Conservation (phyloP, 345 rosid species). For the Cardamine occulta region DNA sequence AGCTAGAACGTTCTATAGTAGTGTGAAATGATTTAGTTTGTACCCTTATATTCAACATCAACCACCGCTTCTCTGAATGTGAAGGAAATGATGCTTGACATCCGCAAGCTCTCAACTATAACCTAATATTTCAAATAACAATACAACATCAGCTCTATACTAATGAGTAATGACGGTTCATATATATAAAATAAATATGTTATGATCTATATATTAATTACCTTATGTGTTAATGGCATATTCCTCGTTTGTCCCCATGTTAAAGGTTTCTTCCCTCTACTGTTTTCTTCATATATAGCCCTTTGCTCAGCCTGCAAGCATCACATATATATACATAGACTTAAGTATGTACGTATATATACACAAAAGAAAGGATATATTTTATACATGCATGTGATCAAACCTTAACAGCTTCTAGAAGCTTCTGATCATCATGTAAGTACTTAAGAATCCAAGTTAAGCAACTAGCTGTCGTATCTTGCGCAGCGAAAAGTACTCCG, state of each 20-base stretch:
- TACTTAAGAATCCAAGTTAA: constrained; percentile 87
- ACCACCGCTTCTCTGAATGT: constrained; percentile 87
- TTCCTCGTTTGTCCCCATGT: constrained; percentile 83
- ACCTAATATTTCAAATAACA: constrained; percentile 37
- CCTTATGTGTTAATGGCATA: constrained; percentile 78
- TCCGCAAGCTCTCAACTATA: constrained; percentile 72
- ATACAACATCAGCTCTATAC: neutral
- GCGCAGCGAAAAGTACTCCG: constrained; percentile 90
- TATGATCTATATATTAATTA: constrained; percentile 33
- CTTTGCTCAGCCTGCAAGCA: constrained; percentile 71
- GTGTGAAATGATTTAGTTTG: constrained; percentile 25
- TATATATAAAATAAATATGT: neutral
- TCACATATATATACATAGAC: neutral
- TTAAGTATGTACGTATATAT: neutral
- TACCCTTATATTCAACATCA: constrained; percentile 88
- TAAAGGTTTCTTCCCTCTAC: constrained; percentile 55
- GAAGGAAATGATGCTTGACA: constrained; percentile 93
- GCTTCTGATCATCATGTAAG: constrained; percentile 61
- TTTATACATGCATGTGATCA: constrained; percentile 17
- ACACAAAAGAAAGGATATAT: neutral
- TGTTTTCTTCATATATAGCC: constrained; percentile 53
- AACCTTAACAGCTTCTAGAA: constrained; percentile 79
- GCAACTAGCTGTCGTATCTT: constrained; percentile 88
- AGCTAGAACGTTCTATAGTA: constrained; percentile 41
- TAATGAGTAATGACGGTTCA: constrained; percentile 7